Percentiles rank a stretch among this genome's conserved stretches.
These are phyloP conservation scores for Boehmeria nivea DNA, from an alignment of 306 rosid genomes.

Conservation along the genomic window DNA sequence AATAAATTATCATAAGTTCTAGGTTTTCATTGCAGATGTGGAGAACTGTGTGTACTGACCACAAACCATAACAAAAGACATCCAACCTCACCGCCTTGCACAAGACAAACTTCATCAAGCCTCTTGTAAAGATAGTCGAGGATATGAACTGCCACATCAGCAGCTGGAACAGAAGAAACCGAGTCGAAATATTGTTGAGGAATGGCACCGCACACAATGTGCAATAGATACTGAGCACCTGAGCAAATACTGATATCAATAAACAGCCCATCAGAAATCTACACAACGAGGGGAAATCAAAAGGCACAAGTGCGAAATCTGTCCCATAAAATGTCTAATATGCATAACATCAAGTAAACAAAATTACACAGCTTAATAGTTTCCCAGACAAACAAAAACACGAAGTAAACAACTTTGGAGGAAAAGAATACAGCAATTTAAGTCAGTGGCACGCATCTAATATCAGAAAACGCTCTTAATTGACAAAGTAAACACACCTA, in stretches of 20 bases:
- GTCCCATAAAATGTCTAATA: too few relatives aligned
- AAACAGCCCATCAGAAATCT: conserved; percentile 45
- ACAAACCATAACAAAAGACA: conserved; percentile 19
- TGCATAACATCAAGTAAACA: too few relatives aligned
- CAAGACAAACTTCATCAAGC: conserved; percentile 83
- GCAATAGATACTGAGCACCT: conserved; percentile 77
- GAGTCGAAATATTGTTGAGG: conserved; percentile 60
- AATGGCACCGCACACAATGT: conserved; percentile 58
- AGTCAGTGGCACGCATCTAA: too few relatives aligned
- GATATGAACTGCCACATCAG: conserved; percentile 67
- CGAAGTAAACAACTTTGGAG: not conserved
- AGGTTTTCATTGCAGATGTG: conserved; percentile 26
- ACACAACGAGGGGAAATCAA: conserved; percentile 1
- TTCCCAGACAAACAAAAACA: too few relatives aligned
- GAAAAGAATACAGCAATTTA: not conserved
- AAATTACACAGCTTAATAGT: too few relatives aligned
- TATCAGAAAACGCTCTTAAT: too few relatives aligned
- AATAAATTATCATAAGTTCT: conserved; percentile 24
- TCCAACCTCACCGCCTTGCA: conserved; percentile 93
- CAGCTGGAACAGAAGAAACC: conserved; percentile 57
- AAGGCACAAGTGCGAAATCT: not conserved
- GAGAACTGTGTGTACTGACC: conserved; percentile 8
- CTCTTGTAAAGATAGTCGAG: conserved; percentile 77
- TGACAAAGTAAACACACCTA: conserved; percentile 59
- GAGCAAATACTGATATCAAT: conserved; percentile 73